phyloP scores from a whole-genome alignment of 345 rosid species.

The Eucalyptus tenuipes region DNA sequence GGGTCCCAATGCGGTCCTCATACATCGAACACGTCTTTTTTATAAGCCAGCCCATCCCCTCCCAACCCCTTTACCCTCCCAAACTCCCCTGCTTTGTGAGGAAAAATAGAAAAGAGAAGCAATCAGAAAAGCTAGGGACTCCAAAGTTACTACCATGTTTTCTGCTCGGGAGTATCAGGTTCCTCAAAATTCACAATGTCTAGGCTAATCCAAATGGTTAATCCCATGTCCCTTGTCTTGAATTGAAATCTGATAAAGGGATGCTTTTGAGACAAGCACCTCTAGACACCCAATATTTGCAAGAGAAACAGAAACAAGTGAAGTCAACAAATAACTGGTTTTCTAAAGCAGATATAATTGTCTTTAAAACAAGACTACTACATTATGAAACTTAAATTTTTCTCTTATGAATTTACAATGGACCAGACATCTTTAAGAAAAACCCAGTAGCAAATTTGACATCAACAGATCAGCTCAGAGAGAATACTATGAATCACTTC shows the following conservation, averaged over 20 bases:
- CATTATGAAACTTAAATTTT: not conserved
- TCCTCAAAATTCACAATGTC: not conserved
- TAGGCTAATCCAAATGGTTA: not conserved
- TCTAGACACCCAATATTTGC: not conserved
- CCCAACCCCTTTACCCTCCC: not conserved
- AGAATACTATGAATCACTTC: not conserved
- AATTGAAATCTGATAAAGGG: not conserved
- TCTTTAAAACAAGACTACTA: not conserved
- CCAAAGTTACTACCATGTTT: not conserved
- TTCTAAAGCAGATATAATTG: not conserved
- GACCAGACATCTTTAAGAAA: not conserved
- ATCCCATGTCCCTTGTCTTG: not conserved
- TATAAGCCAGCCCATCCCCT: not conserved
- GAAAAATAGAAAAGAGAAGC: not conserved
- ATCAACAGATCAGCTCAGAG: not conserved
- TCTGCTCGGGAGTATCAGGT: not conserved
- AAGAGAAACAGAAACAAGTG: slow-evolving; percentile 8
- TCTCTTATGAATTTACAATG: not conserved
- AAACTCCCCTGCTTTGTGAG: not conserved
- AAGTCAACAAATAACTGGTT: not conserved
- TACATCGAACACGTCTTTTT: not conserved
- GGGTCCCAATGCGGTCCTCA: no score
- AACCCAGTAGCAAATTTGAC: not conserved
- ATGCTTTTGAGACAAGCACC: not conserved
- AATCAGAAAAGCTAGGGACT: not conserved